Evolutionary conservation across 495 filamentous ascomycete genomes (phyloP).

Genomic region (Xylaria acuta): DNA sequence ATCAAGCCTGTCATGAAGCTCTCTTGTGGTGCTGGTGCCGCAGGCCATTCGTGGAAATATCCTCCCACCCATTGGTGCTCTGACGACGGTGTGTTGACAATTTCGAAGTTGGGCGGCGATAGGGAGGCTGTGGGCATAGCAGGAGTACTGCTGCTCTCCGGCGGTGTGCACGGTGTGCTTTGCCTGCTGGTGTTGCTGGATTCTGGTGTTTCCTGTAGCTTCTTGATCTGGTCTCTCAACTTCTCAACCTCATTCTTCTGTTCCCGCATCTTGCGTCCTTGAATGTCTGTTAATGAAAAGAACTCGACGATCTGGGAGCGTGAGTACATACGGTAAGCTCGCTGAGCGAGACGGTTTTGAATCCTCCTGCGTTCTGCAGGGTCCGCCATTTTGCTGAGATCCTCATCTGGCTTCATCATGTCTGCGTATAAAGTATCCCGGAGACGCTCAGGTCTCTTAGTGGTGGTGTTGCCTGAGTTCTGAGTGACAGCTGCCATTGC

Average conservation of each 20-base stretch:
- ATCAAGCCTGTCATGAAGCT: conserved; percentile 26
- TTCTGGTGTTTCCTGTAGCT: conserved; percentile 27
- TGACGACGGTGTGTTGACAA: conserved; percentile 23
- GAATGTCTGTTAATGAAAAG: not conserved
- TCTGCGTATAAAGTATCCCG: conserved; percentile 30
- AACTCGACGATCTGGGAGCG: not conserved
- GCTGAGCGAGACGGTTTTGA: conserved; percentile 84
- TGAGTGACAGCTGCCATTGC: conserved; percentile 27
- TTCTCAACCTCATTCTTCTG: conserved; percentile 32
- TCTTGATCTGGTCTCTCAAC: conserved; percentile 30
- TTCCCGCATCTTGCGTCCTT: conserved; percentile 31
- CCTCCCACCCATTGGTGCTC: conserved; percentile 28
- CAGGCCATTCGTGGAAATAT: conserved; percentile 30
- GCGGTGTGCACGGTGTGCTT: conserved; percentile 27
- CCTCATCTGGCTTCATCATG: conserved; percentile 73
- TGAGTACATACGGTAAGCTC: conserved; percentile 77
- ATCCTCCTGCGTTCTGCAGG: conserved; percentile 79
- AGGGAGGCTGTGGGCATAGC: conserved; percentile 19
- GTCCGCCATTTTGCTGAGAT: conserved; percentile 91
- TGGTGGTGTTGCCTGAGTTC: conserved; percentile 12
- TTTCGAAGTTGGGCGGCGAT: conserved; percentile 26
- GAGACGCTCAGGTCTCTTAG: conserved; percentile 29
- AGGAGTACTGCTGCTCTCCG: conserved; percentile 20
- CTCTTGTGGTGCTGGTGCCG: conserved; percentile 22
- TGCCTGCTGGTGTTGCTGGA: conserved; percentile 26